Evolutionary conservation across 2,329 filamentous ascomycete genomes (phyloP).

Genomic region (Fusarium anguioides): DNA sequence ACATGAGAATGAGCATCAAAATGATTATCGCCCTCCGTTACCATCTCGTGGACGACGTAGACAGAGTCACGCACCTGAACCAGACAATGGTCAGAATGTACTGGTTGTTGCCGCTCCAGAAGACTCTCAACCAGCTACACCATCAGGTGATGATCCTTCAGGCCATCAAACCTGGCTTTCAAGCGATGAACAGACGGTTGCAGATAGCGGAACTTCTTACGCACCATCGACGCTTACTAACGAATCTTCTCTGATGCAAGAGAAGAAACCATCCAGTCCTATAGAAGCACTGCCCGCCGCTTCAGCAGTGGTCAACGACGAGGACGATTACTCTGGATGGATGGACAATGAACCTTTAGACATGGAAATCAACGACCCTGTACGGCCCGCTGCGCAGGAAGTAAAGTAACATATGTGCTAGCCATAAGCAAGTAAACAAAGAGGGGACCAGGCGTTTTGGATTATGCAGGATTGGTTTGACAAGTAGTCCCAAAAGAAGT

Average conservation of each 20-base stretch:
- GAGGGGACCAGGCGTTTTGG: conserved; percentile 28
- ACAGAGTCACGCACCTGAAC: conserved; percentile 50
- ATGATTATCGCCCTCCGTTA: conserved; percentile 29
- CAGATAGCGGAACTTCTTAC: conserved; percentile 28
- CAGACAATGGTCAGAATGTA: conserved; percentile 61
- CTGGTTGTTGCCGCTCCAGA: conserved; percentile 73
- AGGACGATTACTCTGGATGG: conserved; percentile 53
- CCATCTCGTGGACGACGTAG: conserved; percentile 56
- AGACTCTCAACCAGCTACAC: conserved; percentile 70
- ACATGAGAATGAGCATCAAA: conserved; percentile 27
- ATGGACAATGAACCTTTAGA: conserved; percentile 49
- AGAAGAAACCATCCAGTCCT: conserved; percentile 1
- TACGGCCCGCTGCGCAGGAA: conserved; percentile 30
- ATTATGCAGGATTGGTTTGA: conserved; percentile 18
- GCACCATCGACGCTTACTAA: conserved; percentile 16
- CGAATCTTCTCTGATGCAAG: conserved; percentile 22
- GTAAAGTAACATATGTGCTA: conserved; percentile 33
- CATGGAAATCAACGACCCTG: conserved; percentile 38
- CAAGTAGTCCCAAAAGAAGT: conserved; percentile 10
- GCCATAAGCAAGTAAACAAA: conserved; percentile 14
- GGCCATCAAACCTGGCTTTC: conserved; percentile 32
- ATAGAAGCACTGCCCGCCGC: conserved; percentile 33
- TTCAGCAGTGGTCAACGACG: conserved; percentile 42
- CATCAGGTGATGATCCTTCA: conserved; percentile 53
- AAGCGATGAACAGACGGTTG: conserved; percentile 27